Conservation (phyloP, 2,329 filamentous ascomycete species). For the Chaetomium sp. region DNA sequence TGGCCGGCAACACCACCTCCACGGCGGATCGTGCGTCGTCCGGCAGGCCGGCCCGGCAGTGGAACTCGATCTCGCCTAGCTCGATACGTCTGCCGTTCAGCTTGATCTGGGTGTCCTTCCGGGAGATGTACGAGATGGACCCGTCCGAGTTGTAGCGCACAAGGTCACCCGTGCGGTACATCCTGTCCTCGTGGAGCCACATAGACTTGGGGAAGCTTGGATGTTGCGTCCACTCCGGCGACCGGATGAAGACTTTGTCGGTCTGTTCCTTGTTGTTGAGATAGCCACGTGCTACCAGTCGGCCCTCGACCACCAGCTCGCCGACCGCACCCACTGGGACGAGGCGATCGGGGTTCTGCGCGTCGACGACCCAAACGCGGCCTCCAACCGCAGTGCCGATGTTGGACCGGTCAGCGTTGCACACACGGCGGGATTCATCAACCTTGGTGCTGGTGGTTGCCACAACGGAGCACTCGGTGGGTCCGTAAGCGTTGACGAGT, state of each 20-base stretch:
- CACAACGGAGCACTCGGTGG: conserved; percentile 36
- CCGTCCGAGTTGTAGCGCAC: conserved; percentile 57
- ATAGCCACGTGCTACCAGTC: conserved; percentile 65
- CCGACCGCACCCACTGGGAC: conserved; percentile 53
- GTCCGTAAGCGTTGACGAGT: conserved; percentile 36
- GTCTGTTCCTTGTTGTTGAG: conserved; percentile 61
- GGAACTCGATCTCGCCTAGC: conserved; percentile 57
- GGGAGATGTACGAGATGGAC: conserved; percentile 59
- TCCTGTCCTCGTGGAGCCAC: conserved; percentile 39
- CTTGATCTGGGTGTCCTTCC: conserved; percentile 71
- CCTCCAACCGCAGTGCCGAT: conserved; percentile 36
- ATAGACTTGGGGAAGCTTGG: conserved; percentile 28
- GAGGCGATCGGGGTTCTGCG: conserved; percentile 49
- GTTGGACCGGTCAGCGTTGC: conserved; percentile 29
- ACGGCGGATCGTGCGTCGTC: conserved; percentile 48
- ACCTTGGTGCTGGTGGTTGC: conserved; percentile 34
- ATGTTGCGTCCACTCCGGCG: conserved; percentile 51
- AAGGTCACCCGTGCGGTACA: conserved; percentile 65
- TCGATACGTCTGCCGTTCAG: conserved; percentile 68
- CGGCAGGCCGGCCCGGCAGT: conserved; percentile 50
- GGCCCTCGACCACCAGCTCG: conserved; percentile 58
- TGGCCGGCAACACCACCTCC: conserved; percentile 28
- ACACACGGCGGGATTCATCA: conserved; percentile 23
- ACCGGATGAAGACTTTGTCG: conserved; percentile 57
- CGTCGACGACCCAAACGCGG: conserved; percentile 52